phyloP scores from a whole-genome alignment of 257 asterid species.

The Solanum peruvianum region DNA sequence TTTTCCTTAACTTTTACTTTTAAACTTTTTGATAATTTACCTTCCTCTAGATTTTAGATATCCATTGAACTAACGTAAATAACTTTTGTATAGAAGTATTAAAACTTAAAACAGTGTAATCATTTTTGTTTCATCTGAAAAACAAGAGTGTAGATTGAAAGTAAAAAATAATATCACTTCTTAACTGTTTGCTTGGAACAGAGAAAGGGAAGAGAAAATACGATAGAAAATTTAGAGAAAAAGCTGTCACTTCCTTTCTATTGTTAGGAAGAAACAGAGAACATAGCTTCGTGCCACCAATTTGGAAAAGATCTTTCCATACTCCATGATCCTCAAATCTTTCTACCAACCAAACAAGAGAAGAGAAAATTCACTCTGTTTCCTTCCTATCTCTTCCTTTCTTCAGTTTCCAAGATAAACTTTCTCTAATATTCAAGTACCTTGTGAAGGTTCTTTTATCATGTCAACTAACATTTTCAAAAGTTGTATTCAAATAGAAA shows the following conservation, averaged over 20 bases:
- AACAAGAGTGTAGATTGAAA: neutral
- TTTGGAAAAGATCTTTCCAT: neutral
- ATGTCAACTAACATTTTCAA: neutral
- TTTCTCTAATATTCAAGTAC: neutral
- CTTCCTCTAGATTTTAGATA: neutral
- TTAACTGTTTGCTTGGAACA: neutral
- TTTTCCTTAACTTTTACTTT: neutral
- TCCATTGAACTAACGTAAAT: neutral
- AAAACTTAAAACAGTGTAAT: neutral
- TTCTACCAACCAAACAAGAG: neutral
- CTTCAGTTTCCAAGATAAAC: neutral
- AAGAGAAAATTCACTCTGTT: neutral
- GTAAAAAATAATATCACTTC: neutral
- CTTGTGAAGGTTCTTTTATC: neutral
- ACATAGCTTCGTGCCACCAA: neutral
- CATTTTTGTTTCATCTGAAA: neutral
- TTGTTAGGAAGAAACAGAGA: neutral
- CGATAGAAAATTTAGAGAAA: neutral
- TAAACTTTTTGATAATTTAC: neutral
- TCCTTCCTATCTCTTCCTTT: neutral
- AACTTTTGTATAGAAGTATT: too few relatives aligned
- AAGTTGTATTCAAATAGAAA: neutral
- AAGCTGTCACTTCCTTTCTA: neutral
- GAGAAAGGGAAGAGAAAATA: neutral
- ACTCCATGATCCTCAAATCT: neutral